Conservation (phyloP, 768 basidiomycete genomes). For the Collybia mongolica region DNA sequence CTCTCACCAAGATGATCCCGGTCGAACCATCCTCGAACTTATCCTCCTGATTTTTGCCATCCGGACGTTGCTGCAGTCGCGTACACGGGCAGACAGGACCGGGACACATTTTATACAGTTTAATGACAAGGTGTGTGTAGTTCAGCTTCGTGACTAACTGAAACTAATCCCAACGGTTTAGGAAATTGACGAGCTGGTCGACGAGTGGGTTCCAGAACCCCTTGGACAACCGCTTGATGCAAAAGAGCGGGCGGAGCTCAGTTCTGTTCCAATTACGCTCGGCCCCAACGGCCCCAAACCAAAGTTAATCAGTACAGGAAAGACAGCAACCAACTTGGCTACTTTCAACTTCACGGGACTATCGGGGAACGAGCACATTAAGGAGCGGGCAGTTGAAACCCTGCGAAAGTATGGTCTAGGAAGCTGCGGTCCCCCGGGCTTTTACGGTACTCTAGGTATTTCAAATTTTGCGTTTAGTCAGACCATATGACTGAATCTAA, state of each 20-base stretch:
- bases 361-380: conserved; percentile 84
- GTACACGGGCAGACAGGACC: conserved; percentile 82
- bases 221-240: conserved; percentile 62
- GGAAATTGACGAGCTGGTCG: conserved; percentile 97
- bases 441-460: conserved; percentile 94
- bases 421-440: conserved; percentile 94
- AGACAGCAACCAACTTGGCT: conserved; percentile 81
- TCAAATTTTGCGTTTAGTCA: conserved; percentile 7
- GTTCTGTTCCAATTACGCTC: conserved; percentile 69
- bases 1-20: conserved; percentile 95
- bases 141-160: not conserved
- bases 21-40: conserved; percentile 85
- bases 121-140: conserved; percentile 73
- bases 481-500: conserved; percentile 6
- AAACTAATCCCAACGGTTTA: conserved; percentile 25
- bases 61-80: conserved; percentile 83
- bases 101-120: conserved; percentile 91
- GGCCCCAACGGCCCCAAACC: conserved; percentile 86
- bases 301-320: conserved; percentile 68
- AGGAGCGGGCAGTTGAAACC: conserved; percentile 80
- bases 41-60: conserved; percentile 87
- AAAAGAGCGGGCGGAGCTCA: conserved; percentile 67
- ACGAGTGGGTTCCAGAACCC: conserved; percentile 91
- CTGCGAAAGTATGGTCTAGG: conserved; percentile 90
- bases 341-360: conserved; percentile 92